phyloP scores from a whole-genome alignment of 495 filamentous ascomycete genomes.

The Sporormia fimetaria region DNA sequence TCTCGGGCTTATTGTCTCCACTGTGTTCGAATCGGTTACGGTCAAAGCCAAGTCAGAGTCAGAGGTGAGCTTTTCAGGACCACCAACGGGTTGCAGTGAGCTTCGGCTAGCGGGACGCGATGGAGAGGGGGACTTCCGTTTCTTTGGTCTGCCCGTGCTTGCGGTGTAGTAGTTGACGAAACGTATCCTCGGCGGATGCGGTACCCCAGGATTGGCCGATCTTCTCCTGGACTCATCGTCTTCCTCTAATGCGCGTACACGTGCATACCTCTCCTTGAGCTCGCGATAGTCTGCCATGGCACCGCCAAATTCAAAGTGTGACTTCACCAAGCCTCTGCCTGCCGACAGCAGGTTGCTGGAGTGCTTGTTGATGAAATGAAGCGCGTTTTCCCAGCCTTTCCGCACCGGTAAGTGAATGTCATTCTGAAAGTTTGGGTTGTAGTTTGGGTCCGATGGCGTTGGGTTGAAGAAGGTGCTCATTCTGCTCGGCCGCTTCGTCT shows the following conservation, averaged over 20 bases:
- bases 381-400: slow-evolving; percentile 51
- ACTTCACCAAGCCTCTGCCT: slow-evolving; percentile 60
- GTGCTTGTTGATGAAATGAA: slow-evolving; percentile 75
- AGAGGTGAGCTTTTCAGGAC: not conserved
- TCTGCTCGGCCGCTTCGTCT: slow-evolving; percentile 8
- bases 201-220: slow-evolving; percentile 10
- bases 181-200: slow-evolving; percentile 40
- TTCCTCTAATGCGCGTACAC: slow-evolving; percentile 57
- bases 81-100: not conserved
- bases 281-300: slow-evolving; percentile 65
- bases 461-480: slow-evolving; percentile 23
- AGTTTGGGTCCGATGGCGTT: slow-evolving; percentile 46
- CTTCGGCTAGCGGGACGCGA: slow-evolving; percentile 2
- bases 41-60: not conserved
- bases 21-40: not conserved
- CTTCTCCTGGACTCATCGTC: slow-evolving; percentile 38
- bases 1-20: slow-evolving; percentile 27
- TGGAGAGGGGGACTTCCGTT: slow-evolving; percentile 22
- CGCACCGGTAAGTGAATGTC: slow-evolving; percentile 55
- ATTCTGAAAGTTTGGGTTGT: slow-evolving; percentile 62
- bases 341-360: slow-evolving; percentile 55
- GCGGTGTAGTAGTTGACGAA: slow-evolving; percentile 90
- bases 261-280: slow-evolving; percentile 57
- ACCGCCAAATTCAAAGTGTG: slow-evolving; percentile 71
- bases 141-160: slow-evolving; percentile 57